Percentiles rank a stretch among this genome's conserved stretches.
Conservation (phyloP, 257 asterid genomes). For the Przewalskia tangutica region DNA sequence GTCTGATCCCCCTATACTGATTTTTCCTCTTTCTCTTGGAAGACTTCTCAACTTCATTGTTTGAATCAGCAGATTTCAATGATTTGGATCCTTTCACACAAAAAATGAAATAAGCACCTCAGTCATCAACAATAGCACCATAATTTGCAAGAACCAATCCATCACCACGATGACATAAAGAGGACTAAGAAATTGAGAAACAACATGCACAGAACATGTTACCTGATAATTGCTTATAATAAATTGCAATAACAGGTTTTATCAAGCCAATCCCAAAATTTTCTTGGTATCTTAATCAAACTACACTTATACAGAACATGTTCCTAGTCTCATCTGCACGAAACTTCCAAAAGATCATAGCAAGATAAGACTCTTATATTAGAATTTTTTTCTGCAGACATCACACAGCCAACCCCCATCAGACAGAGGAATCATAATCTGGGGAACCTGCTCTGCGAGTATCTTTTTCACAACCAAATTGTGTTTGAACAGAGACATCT, state of each 20-base stretch:
- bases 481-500: not conserved
- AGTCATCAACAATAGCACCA: not conserved
- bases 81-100: not conserved
- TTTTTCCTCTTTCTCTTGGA: conserved; percentile 27
- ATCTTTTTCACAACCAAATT: not conserved
- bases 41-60: conserved; percentile 55
- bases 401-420: not conserved
- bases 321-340: not conserved
- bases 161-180: not conserved
- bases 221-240: not conserved
- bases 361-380: not conserved
- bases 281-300: not conserved
- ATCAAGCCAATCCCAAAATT: not conserved
- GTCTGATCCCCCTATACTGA: conserved; percentile 24
- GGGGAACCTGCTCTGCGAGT: not conserved
- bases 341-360: not conserved
- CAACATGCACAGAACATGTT: not conserved
- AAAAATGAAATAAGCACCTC: not conserved
- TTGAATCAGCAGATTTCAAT: conserved; percentile 26
- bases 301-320: not conserved
- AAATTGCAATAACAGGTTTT: not conserved
- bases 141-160: not conserved
- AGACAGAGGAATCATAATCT: not conserved
- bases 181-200: not conserved
- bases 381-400: no score